These are phyloP conservation scores for Colletotrichum gigasporum DNA, from an alignment of 2,329 filamentous ascomycete species.

Conservation along the genomic window DNA sequence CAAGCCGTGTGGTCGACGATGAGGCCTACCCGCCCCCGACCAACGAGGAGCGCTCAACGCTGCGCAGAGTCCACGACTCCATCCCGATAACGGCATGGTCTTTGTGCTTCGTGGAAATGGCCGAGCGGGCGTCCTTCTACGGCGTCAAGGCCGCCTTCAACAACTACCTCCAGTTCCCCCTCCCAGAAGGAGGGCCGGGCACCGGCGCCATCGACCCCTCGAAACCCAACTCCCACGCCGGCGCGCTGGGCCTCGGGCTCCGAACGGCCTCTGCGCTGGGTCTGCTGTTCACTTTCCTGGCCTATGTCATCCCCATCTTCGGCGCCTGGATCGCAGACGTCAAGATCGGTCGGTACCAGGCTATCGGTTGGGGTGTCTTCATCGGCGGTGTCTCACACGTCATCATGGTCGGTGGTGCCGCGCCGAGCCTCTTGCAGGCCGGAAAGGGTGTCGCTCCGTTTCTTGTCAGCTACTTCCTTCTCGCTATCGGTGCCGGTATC, in stretches of 20 bases:
- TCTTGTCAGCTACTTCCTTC: slow-evolving; percentile 68
- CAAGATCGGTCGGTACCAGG: slow-evolving; percentile 74
- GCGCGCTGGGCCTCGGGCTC: slow-evolving; percentile 68
- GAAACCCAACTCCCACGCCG: slow-evolving; percentile 54
- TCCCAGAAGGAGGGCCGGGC: slow-evolving; percentile 61
- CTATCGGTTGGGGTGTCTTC: slow-evolving; percentile 75
- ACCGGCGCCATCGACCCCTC: slow-evolving; percentile 53
- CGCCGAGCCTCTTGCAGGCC: slow-evolving; percentile 52
- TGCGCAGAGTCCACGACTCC: slow-evolving; percentile 51
- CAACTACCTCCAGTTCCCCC: slow-evolving; percentile 70
- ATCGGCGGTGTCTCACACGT: slow-evolving; percentile 74
- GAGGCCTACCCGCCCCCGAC: slow-evolving; percentile 17
- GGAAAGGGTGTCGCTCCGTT: slow-evolving; percentile 61
- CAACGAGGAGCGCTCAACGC: slow-evolving; percentile 20
- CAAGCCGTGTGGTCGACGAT: neutral
- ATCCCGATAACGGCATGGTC: slow-evolving; percentile 64
- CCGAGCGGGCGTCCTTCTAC: slow-evolving; percentile 70
- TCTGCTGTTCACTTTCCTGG: slow-evolving; percentile 65
- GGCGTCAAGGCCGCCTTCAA: slow-evolving; percentile 62
- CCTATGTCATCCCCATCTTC: slow-evolving; percentile 65
- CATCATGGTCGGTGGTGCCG: slow-evolving; percentile 72
- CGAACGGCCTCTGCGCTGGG: slow-evolving; percentile 60
- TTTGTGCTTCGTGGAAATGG: slow-evolving; percentile 68
- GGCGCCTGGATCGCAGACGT: slow-evolving; percentile 71
- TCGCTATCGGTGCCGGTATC: slow-evolving; percentile 69